Conservation (phyloP, 1,139 yeast genomes). For the Yamadazyma diospyri region DNA sequence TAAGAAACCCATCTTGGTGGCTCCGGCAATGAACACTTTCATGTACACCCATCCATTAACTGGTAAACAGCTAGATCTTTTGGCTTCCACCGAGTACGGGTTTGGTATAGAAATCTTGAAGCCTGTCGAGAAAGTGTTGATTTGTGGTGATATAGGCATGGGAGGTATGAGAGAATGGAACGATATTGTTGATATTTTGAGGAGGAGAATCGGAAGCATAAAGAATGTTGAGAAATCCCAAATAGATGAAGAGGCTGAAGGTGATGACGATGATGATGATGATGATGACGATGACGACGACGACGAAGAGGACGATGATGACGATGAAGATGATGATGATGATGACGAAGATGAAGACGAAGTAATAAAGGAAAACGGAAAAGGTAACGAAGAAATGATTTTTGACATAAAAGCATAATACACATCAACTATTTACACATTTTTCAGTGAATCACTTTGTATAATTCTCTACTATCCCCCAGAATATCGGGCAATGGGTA, state of each 20-base stretch:
- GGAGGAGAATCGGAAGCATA: constrained; percentile 45
- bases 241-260: constrained; percentile 35
- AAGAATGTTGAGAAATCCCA: constrained; percentile 28
- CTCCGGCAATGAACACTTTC: constrained; percentile 97
- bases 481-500: background rate
- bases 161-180: constrained; percentile 99
- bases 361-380: constrained; percentile 10
- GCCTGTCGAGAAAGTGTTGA: constrained; percentile 91
- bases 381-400: constrained; percentile 31
- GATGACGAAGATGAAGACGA: constrained; percentile 25
- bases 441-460: too few species aligned
- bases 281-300: constrained; percentile 35
- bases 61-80: constrained; percentile 65
- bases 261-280: constrained; percentile 35
- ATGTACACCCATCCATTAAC: constrained; percentile 96
- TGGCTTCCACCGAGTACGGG: constrained; percentile 42
- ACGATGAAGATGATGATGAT: constrained; percentile 27
- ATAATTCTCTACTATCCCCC: background rate
- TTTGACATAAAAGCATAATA: constrained; percentile 24
- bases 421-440: too few species aligned
- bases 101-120: constrained; percentile 70
- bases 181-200: constrained; percentile 79
- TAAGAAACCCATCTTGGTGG: constrained; percentile 76
- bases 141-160: constrained; percentile 95
- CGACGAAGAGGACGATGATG: constrained; percentile 28